phyloP scores from a whole-genome alignment of 257 asterid species.

The Dorcoceras hygrometricum region DNA sequence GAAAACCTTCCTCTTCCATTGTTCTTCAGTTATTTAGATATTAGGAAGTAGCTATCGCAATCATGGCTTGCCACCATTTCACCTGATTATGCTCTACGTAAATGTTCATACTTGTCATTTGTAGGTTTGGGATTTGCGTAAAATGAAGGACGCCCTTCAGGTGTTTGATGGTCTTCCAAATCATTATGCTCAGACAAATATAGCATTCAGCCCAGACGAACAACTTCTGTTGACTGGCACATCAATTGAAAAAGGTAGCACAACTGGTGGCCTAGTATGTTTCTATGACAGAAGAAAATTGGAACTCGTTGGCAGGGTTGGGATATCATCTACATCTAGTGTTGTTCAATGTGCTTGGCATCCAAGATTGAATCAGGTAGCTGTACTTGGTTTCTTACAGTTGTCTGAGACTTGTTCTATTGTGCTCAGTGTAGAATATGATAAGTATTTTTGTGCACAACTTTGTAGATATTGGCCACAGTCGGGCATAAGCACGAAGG shows the following conservation, averaged over 20 bases:
- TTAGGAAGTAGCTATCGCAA: conserved; percentile 6
- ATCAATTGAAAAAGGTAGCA: conserved; percentile 70
- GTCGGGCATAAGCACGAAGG: conserved; percentile 85
- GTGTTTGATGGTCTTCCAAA: conserved; percentile 79
- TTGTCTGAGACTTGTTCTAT: conserved; percentile 1
- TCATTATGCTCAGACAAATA: conserved; percentile 82
- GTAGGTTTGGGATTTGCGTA: conserved; percentile 92
- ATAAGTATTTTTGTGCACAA: conserved; percentile 13
- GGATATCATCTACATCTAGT: conserved; percentile 78
- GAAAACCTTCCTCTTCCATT: conserved; percentile 16
- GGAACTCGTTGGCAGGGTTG: conserved; percentile 78
- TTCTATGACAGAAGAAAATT: conserved; percentile 73
- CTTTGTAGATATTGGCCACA: conserved; percentile 67
- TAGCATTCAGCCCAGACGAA: conserved; percentile 86
- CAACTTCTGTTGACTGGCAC: conserved; percentile 84
- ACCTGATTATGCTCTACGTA: conserved; percentile 6
- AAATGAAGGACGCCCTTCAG: conserved; percentile 66
- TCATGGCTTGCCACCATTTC: neutral
- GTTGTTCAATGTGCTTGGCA: conserved; percentile 97
- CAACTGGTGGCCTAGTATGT: conserved; percentile 79
- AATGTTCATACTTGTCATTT: conserved; percentile 19
- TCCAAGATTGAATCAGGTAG: conserved; percentile 90
- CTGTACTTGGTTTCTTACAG: neutral
- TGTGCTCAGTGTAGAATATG: neutral
- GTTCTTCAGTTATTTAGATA: neutral